A percentile compares a stretch with the other conserved stretches of the same genome.
These are phyloP conservation scores for Suhomyces guaymorum DNA, from an alignment of 1,139 yeast genomes.

Conservation along the genomic window DNA sequence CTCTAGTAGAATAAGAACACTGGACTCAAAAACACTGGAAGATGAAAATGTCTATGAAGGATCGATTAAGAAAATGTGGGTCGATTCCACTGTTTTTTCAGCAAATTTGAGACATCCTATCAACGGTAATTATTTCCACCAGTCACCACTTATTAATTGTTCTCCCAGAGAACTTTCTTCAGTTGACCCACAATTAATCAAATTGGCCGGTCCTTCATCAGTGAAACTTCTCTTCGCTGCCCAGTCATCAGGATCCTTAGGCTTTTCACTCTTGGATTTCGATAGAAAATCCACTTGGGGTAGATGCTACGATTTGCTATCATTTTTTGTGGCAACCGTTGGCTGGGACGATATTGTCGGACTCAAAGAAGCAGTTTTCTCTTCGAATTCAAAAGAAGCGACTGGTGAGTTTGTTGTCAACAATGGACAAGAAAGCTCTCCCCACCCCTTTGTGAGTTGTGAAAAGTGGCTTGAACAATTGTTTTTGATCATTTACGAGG, in stretches of 20 bases:
- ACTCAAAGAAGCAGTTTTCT: slow-evolving; percentile 26
- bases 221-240: slow-evolving; percentile 32
- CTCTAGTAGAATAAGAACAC: slow-evolving; percentile 1
- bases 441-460: slow-evolving; percentile 21
- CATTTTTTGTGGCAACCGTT: slow-evolving; percentile 37
- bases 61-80: slow-evolving; percentile 37
- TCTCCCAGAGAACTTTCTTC: slow-evolving; percentile 39
- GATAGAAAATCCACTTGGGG: slow-evolving; percentile 45
- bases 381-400: slow-evolving; percentile 1
- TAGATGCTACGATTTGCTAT: slow-evolving; percentile 40
- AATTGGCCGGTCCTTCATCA: slow-evolving; percentile 32
- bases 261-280: slow-evolving; percentile 37
- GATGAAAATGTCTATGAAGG: slow-evolving; percentile 21
- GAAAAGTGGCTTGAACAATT: slow-evolving; percentile 45
- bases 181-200: slow-evolving; percentile 36
- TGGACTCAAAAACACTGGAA: slow-evolving; percentile 1
- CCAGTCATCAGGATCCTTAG: slow-evolving; percentile 32
- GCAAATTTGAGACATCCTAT: slow-evolving; percentile 39
- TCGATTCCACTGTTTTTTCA: slow-evolving; percentile 31
- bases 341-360: slow-evolving; percentile 44
- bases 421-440: slow-evolving; percentile 11
- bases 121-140: slow-evolving; percentile 36
- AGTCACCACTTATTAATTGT: slow-evolving; percentile 37
- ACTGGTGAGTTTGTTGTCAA: slow-evolving; percentile 23
- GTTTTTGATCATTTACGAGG: slow-evolving; percentile 40